These are phyloP conservation scores for Hyaloscypha variabilis DNA, from an alignment of 495 filamentous ascomycete species.

Conservation along the genomic window DNA sequence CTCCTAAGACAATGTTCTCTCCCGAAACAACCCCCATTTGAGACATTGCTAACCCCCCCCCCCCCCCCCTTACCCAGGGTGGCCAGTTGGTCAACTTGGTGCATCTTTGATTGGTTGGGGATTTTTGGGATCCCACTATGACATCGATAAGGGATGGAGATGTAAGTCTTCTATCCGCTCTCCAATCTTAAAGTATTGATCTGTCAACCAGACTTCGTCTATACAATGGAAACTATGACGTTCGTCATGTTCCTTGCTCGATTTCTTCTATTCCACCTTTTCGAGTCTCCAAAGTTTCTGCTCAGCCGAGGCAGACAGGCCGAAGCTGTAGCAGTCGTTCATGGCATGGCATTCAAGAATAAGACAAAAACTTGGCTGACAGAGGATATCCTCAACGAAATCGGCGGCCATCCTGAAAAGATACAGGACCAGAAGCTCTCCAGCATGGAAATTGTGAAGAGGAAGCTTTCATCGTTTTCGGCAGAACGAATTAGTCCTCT, in stretches of 20 bases:
- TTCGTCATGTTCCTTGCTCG: conserved; percentile 71
- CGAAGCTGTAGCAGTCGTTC: conserved; percentile 75
- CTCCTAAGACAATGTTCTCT: too few relatives aligned
- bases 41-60: too few relatives aligned
- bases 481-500: conserved; percentile 47
- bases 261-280: conserved; percentile 80
- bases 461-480: conserved; percentile 39
- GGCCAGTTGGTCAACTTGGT: conserved; percentile 74
- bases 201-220: conserved; percentile 50
- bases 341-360: conserved; percentile 74
- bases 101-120: conserved; percentile 80
- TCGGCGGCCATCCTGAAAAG: conserved; percentile 40
- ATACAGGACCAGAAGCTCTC: conserved; percentile 35
- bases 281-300: conserved; percentile 84
- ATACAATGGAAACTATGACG: conserved; percentile 74
- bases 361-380: conserved; percentile 65
- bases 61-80: too few relatives aligned
- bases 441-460: conserved; percentile 17
- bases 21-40: too few relatives aligned
- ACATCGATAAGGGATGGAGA: conserved; percentile 77
- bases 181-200: not conserved
- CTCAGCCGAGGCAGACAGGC: conserved; percentile 72
- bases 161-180: not conserved
- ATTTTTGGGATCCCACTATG: conserved; percentile 65
- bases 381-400: conserved; percentile 56